A percentile compares a stretch with the other conserved stretches of the same genome.
These are phyloP conservation scores for Cydonia oblonga DNA, from an alignment of 331 rosid species.

Conservation along the genomic window DNA sequence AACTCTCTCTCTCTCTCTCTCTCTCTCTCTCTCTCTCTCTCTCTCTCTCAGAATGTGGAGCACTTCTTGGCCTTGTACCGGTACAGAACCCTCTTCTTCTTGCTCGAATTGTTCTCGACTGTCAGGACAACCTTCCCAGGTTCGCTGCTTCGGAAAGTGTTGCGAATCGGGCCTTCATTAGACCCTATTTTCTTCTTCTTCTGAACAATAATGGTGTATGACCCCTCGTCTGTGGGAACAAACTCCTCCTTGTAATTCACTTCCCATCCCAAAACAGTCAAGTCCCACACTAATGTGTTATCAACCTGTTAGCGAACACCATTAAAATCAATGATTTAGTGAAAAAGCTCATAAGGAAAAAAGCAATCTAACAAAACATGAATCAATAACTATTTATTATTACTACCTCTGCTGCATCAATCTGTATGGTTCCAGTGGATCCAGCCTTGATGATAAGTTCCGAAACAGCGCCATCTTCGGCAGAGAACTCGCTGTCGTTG, in stretches of 20 bases:
- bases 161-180: constrained; percentile 56
- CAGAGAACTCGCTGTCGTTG: constrained; percentile 47
- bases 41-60: neutral
- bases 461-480: constrained; percentile 33
- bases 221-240: constrained; percentile 63
- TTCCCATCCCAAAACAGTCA: constrained; percentile 74
- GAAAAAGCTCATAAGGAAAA: neutral
- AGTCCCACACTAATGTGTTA: constrained; percentile 55
- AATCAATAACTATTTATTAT: neutral
- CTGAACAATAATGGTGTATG: constrained; percentile 69
- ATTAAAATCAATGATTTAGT: neutral
- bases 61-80: constrained; percentile 58
- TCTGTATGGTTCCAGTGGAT: constrained; percentile 49
- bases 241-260: constrained; percentile 82
- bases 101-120: constrained; percentile 50
- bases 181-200: constrained; percentile 56
- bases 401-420: constrained; percentile 58
- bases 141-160: constrained; percentile 57
- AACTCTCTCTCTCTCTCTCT: too few relatives aligned
- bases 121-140: constrained; percentile 61
- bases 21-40: too few relatives aligned
- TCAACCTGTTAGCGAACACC: constrained; percentile 38
- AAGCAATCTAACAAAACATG: neutral
- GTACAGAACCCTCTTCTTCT: constrained; percentile 58
- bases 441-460: constrained; percentile 60